A percentile compares a stretch with the other conserved stretches of the same genome.
phyloP scores from a whole-genome alignment of 768 basidiomycete species.

The Hygrocybe coccinea region DNA sequence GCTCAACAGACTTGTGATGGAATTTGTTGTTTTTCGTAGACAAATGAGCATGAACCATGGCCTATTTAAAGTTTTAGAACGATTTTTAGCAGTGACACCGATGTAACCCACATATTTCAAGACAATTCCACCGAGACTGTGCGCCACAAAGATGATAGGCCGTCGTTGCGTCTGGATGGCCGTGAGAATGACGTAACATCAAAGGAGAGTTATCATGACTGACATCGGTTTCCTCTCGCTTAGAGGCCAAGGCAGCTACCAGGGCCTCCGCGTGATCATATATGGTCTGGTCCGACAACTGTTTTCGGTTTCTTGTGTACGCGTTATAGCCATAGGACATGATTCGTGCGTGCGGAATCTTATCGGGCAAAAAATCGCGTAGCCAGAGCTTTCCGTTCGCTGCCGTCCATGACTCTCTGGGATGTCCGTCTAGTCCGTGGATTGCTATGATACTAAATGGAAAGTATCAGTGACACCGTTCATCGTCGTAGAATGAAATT shows the following conservation, averaged over 20 bases:
- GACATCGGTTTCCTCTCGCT: slow-evolving; percentile 6
- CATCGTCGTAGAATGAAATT: not conserved
- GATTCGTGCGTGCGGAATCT: slow-evolving; percentile 4
- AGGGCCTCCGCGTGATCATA: slow-evolving; percentile 8
- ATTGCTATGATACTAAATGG: slow-evolving; percentile 10
- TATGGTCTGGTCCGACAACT: slow-evolving; percentile 7
- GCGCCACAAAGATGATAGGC: too few relatives aligned
- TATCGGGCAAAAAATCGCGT: too few relatives aligned
- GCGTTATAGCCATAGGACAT: slow-evolving; percentile 11
- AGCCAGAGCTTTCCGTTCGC: too few relatives aligned
- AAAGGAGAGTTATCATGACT: slow-evolving; percentile 4
- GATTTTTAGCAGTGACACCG: not conserved
- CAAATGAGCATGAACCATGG: slow-evolving; percentile 8
- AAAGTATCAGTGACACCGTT: not conserved
- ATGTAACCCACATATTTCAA: slow-evolving; percentile 8
- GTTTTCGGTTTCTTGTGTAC: slow-evolving; percentile 7
- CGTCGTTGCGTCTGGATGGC: too few relatives aligned
- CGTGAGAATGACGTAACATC: too few relatives aligned
- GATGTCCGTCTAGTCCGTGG: slow-evolving; percentile 11
- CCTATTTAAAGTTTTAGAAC: slow-evolving; percentile 1
- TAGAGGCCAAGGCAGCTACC: slow-evolving; percentile 1
- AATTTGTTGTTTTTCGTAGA: slow-evolving; percentile 2
- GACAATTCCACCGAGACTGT: slow-evolving; percentile 11
- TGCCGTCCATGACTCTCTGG: slow-evolving; percentile 6
- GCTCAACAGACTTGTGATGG: too few relatives aligned